Conservation (phyloP, 2,329 filamentous ascomycete species). For the Chlorencoelia australis region DNA sequence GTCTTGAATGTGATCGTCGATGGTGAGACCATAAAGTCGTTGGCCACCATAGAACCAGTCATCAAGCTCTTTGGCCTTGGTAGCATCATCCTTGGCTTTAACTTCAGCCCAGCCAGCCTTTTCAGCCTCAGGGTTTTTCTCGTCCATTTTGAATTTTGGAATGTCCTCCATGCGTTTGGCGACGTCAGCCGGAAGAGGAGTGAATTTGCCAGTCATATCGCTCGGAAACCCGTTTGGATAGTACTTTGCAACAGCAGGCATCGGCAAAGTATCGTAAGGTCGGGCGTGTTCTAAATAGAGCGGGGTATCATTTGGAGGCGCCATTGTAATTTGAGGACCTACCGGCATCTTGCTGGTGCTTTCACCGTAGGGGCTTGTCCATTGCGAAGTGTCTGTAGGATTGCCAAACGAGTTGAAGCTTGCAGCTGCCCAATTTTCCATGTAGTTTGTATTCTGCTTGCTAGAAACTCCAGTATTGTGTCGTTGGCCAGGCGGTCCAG, state of each 20-base stretch:
- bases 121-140: constrained; percentile 3
- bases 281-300: background rate
- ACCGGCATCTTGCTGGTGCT: background rate
- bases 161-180: constrained; percentile 9
- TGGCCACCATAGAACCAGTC: constrained; percentile 24
- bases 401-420: background rate
- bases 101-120: constrained; percentile 7
- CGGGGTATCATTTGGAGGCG: background rate
- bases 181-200: constrained; percentile 11
- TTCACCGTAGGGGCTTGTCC: no score
- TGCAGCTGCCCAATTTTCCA: constrained; percentile 3
- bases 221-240: constrained; percentile 22
- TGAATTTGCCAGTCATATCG: constrained; percentile 15
- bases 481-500: constrained; percentile 27
- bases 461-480: constrained; percentile 9
- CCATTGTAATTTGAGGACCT: constrained; percentile 1
- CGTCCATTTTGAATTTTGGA: constrained; percentile 1
- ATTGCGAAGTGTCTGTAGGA: constrained; percentile 1
- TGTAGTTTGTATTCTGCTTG: constrained; percentile 5
- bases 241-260: constrained; percentile 16
- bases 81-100: no score
- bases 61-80: constrained; percentile 13
- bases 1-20: constrained; percentile 17
- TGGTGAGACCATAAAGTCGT: constrained; percentile 18
- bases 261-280: constrained; percentile 19